phyloP scores from a whole-genome alignment of 164 flowering plant genomes.

The Aristolochia contorta region DNA sequence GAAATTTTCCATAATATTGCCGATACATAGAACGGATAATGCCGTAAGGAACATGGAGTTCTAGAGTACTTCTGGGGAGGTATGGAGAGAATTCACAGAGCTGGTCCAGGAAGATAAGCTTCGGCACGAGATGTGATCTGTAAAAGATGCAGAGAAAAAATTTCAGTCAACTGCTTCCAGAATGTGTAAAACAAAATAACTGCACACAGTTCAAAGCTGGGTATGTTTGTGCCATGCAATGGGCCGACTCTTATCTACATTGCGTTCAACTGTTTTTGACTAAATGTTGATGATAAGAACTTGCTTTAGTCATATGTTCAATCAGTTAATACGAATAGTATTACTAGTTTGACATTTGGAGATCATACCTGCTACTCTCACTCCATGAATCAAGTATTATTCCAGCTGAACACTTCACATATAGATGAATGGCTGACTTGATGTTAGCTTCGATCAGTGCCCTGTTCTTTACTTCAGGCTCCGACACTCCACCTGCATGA shows the following conservation, averaged over 20 bases:
- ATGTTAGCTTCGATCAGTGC: constrained; percentile 59
- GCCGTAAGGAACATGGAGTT: constrained; percentile 70
- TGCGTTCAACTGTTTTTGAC: too few relatives aligned
- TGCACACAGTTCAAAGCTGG: too few relatives aligned
- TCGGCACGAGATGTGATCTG: constrained; percentile 82
- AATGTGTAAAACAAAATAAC: too few relatives aligned
- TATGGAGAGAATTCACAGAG: constrained; percentile 78
- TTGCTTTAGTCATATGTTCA: too few relatives aligned
- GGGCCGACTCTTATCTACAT: too few relatives aligned
- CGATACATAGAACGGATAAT: constrained; percentile 85
- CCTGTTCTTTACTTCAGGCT: constrained; percentile 39
- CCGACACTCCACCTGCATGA: constrained; percentile 34
- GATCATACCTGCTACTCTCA: constrained; percentile 62
- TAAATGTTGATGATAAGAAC: too few relatives aligned
- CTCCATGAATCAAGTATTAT: constrained; percentile 73
- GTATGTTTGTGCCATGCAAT: too few relatives aligned
- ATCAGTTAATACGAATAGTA: too few relatives aligned
- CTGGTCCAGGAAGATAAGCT: constrained; percentile 89
- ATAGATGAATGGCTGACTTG: constrained; percentile 73
- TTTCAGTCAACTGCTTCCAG: background rate
- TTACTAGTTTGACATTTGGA: too few relatives aligned
- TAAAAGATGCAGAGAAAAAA: constrained; percentile 1
- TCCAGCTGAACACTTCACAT: constrained; percentile 62
- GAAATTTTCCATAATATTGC: constrained; percentile 67
- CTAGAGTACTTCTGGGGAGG: constrained; percentile 80